Evolutionary conservation across 2,329 filamentous ascomycete species (phyloP), one percentile per base, ranked within the genome.

Genomic region (Diplodia corticola): DNA sequence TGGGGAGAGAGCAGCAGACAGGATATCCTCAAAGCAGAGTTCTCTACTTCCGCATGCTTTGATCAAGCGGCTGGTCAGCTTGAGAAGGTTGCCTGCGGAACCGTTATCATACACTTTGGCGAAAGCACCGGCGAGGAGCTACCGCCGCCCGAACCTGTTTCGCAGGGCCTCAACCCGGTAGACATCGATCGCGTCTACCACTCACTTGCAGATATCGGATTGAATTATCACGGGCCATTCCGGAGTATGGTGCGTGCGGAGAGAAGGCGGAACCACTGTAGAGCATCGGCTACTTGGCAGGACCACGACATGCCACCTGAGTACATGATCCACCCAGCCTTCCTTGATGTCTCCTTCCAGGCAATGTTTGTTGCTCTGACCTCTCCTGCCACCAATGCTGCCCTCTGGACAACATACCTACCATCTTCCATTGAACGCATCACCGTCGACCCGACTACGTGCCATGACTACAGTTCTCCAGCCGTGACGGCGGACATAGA

Each of bases 321-420:
- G 5, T 40, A 55, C 35, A 55, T 53, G 33, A 44, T 35, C 7
- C 74, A 78, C 63, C 77, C 77, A 1, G 71, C 68, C 0, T 49
- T 68, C 13, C 67, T 78, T 1, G 77, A 79, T 51, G 71, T 69
- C 17, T 72, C 73, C 1, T 68, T 79, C 15, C 77, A 79, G 57
- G 68, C 71, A 0, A 67, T 73, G 20, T 51, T 77, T 22, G 69
- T 72, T 2, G 76, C 77, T 1, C 69, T 70, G 51, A 69, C 68
- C 22, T 73, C 71, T 28, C 77, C 77, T 1, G 67, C 68, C 1
- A 44, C 54, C 9, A 75, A 77, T 67, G 72, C 69, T 12, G 60
- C 70, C 22, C 59, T 77, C 44, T 68, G 73, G 55, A 40, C 70
- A 26, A 54, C 72, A n/a, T 69, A 72, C n/a, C 57, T 76, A 2